Evolutionary conservation across 306 rosid species (phyloP).

Genomic region (Dicorynia guianensis): DNA sequence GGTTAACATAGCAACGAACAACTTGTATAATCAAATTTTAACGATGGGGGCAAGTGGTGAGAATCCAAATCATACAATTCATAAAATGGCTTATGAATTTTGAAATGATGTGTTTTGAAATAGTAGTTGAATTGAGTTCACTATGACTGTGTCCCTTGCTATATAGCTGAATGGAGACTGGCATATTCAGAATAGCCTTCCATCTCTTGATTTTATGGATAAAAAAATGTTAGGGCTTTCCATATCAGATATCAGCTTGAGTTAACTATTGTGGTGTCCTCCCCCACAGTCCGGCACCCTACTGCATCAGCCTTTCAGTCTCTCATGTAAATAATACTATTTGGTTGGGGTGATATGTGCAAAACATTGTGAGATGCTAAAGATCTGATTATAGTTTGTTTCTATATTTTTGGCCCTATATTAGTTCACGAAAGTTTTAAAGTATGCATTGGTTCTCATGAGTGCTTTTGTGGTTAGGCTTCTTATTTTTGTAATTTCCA

Average conservation of each 20-base stretch:
- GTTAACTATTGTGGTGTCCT: background rate
- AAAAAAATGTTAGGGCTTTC: background rate
- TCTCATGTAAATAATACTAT: background rate
- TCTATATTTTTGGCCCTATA: background rate
- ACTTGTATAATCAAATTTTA: no score
- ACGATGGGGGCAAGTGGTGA: no score
- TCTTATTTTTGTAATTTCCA: conserved; percentile 28
- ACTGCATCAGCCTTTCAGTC: background rate
- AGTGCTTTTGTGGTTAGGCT: conserved; percentile 1
- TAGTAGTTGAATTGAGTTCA: no score
- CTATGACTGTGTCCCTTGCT: no score
- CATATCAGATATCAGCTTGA: background rate
- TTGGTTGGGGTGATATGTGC: background rate
- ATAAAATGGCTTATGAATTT: no score
- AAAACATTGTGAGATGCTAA: conserved; percentile 2
- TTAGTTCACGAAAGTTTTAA: background rate
- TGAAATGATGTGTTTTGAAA: no score
- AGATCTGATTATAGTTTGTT: background rate
- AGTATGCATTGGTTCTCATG: background rate
- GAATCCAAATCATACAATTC: no score
- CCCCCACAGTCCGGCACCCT: background rate
- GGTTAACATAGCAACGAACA: no score
- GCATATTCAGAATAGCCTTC: no score
- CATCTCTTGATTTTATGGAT: no score
- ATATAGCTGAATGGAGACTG: no score